Percentiles rank a stretch among this genome's conserved stretches.
phyloP scores from a whole-genome alignment of 2,329 filamentous ascomycete genomes.

The Hymenoscyphus infarciens region DNA sequence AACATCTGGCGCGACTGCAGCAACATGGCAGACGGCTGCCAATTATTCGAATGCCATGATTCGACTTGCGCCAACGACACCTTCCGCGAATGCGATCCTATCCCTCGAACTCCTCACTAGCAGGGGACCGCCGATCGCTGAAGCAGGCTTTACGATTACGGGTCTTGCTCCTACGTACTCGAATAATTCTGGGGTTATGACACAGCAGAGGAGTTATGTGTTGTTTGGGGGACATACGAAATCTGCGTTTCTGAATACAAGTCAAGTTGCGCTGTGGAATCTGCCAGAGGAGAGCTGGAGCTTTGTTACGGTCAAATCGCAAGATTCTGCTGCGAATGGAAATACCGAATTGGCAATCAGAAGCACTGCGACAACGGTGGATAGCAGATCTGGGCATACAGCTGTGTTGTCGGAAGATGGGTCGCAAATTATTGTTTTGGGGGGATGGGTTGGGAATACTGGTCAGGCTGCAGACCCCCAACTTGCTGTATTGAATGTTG shows the following conservation, averaged over 20 bases:
- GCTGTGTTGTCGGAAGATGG: constrained; percentile 79
- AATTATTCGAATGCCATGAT: constrained; percentile 81
- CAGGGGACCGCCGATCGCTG: constrained; percentile 63
- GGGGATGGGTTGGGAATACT: constrained; percentile 88
- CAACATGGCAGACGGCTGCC: constrained; percentile 62
- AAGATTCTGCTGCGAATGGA: constrained; percentile 32
- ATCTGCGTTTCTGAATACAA: constrained; percentile 89
- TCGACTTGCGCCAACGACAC: constrained; percentile 52
- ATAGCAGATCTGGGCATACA: constrained; percentile 86
- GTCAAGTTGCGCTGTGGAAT: constrained; percentile 80
- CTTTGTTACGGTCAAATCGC: constrained; percentile 64
- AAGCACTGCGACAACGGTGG: constrained; percentile 38
- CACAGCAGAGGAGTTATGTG: constrained; percentile 74
- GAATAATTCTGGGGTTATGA: constrained; percentile 60
- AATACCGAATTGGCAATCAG: constrained; percentile 56
- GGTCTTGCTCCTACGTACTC: constrained; percentile 66
- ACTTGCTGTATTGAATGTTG: constrained; percentile 72
- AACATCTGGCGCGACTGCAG: constrained; percentile 40
- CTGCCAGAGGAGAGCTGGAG: constrained; percentile 84
- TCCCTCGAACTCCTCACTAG: constrained; percentile 43
- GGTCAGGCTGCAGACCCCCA: constrained; percentile 75
- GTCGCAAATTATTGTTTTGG: constrained; percentile 70
- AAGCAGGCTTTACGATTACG: constrained; percentile 85
- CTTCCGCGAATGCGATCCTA: constrained; percentile 37
- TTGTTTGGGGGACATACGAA: constrained; percentile 82